A percentile compares a stretch with the other conserved stretches of the same genome.
Conservation (phyloP, 169 alveolate genomes). For the Eimeria falciformis region DNA sequence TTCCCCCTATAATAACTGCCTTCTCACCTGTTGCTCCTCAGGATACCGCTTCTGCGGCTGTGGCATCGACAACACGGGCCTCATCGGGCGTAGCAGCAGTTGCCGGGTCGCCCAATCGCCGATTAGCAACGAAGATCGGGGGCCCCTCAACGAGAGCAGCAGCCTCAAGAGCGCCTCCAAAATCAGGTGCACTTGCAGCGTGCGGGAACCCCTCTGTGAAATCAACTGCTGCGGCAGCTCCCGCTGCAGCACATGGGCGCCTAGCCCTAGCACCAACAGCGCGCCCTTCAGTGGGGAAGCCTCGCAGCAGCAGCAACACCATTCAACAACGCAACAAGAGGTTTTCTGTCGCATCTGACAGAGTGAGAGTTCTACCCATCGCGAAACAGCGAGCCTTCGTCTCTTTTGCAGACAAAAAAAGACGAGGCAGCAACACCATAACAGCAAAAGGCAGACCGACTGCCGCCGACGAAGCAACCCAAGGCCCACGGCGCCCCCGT, state of each 20-base stretch:
- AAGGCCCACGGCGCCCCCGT: no score
- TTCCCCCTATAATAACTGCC: no score
- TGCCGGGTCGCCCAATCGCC: slow-evolving; percentile 1
- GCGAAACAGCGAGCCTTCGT: slow-evolving; percentile 22
- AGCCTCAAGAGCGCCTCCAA: background rate
- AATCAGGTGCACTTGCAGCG: no score
- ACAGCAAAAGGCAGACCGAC: background rate
- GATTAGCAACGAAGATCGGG: background rate
- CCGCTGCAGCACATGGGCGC: slow-evolving; percentile 15
- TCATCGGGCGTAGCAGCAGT: background rate
- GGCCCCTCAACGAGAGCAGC: background rate
- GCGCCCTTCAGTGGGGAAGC: slow-evolving; percentile 34
- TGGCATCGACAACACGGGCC: slow-evolving; percentile 4
- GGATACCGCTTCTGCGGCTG: slow-evolving; percentile 18
- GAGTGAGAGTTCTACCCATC: slow-evolving; percentile 11
- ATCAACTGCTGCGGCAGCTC: background rate
- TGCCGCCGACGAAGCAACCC: no score
- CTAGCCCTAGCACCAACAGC: background rate
- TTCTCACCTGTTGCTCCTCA: slow-evolving; percentile 42
- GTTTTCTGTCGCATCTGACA: slow-evolving; percentile 14
- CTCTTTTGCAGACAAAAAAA: background rate
- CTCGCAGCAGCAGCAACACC: slow-evolving; percentile 21
- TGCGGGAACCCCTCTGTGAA: no score
- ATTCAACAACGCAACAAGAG: slow-evolving; percentile 10
- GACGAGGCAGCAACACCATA: slow-evolving; percentile 6